phyloP scores from a whole-genome alignment of 768 basidiomycete genomes.

The Cubamyces lactineus region DNA sequence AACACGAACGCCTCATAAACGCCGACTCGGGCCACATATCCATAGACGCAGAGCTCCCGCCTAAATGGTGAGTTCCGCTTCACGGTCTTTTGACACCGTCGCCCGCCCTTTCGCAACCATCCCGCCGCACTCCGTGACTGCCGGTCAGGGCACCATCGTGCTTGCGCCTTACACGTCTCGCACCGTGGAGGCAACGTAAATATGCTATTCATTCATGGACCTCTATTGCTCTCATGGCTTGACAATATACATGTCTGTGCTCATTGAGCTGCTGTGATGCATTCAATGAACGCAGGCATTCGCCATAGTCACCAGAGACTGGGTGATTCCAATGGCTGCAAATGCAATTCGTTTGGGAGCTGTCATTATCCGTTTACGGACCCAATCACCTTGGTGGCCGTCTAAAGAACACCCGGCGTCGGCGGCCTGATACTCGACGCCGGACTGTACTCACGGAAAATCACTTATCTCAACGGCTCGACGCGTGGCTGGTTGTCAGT shows the following conservation, averaged over 20 bases:
- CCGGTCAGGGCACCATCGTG: not conserved
- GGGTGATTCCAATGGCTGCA: too few species aligned
- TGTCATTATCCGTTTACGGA: too few species aligned
- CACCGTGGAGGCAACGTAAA: not conserved
- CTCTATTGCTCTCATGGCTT: too few species aligned
- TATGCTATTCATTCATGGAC: too few species aligned
- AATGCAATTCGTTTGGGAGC: too few species aligned
- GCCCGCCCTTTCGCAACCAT: constrained; percentile 11
- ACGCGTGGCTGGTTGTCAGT: not conserved
- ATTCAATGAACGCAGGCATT: too few species aligned
- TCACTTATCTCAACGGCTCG: not conserved
- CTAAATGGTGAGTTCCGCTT: constrained; percentile 70
- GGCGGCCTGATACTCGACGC: not conserved
- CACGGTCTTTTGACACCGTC: constrained; percentile 16
- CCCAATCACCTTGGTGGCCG: too few species aligned
- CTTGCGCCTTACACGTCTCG: not conserved
- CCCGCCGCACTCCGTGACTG: not conserved
- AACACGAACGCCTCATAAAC: constrained; percentile 68
- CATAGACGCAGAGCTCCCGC: constrained; percentile 69
- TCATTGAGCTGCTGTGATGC: too few species aligned
- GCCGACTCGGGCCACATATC: constrained; percentile 52
- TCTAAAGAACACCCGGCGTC: too few species aligned
- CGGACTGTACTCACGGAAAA: not conserved
- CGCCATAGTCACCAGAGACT: too few species aligned
- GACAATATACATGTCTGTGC: too few species aligned